These are phyloP conservation scores for Podila epicladia DNA, from an alignment of 192 early-diverging fungal genomes.

Conservation along the genomic window DNA sequence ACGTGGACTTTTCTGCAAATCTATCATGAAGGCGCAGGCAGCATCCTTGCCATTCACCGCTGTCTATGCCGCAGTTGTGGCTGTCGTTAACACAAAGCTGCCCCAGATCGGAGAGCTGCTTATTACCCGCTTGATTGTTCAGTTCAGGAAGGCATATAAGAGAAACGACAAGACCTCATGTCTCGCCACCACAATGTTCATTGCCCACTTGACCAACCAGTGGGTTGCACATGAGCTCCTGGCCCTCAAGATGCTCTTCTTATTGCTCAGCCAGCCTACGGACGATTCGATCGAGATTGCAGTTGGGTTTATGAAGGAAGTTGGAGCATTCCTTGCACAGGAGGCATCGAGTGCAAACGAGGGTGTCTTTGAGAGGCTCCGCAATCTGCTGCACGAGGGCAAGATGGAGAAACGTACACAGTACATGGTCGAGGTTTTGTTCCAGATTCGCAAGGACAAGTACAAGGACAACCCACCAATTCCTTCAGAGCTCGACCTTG, in stretches of 20 bases:
- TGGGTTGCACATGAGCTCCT: conserved; percentile 88
- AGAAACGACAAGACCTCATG: conserved; percentile 93
- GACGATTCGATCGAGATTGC: conserved; percentile 97
- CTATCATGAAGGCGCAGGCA: conserved; percentile 90
- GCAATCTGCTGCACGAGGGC: conserved; percentile 93
- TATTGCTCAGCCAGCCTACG: conserved; percentile 87
- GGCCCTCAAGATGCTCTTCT: conserved; percentile 83
- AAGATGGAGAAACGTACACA: conserved; percentile 94
- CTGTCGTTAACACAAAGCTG: conserved; percentile 94
- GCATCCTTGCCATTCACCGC: conserved; percentile 90
- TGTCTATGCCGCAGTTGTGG: conserved; percentile 88
- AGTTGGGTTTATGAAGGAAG: conserved; percentile 92
- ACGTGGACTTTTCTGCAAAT: conserved; percentile 86
- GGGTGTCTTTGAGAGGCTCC: conserved; percentile 91
- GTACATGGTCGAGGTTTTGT: conserved; percentile 98
- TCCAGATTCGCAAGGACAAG: conserved; percentile 93
- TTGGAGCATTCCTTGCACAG: conserved; percentile 85
- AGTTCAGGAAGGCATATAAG: conserved; percentile 91
- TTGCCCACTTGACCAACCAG: conserved; percentile 95
- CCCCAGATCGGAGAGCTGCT: conserved; percentile 91
- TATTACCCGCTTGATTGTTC: conserved; percentile 82
- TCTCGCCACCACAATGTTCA: conserved; percentile 84
- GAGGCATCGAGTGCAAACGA: conserved; percentile 79
- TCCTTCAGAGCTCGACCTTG: conserved; percentile 83
- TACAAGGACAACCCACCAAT: conserved; percentile 91